A percentile compares a stretch with the other conserved stretches of the same genome.
Conservation (phyloP, 2,329 filamentous ascomycete species). For the Cladophialophora yegresii region DNA sequence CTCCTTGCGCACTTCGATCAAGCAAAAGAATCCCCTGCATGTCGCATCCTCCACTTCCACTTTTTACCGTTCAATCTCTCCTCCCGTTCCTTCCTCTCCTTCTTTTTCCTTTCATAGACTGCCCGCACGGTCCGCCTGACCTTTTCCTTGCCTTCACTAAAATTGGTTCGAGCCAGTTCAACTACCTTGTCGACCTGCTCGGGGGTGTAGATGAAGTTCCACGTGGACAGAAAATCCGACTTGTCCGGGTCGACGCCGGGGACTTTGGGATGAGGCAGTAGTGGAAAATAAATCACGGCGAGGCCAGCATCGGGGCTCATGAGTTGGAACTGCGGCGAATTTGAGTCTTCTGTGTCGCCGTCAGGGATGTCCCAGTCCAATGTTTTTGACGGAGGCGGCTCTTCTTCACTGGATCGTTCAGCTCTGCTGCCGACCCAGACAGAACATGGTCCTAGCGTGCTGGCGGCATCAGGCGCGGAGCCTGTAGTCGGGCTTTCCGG, state of each 20-base stretch:
- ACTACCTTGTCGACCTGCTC: constrained; percentile 87
- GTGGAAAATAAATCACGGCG: constrained; percentile 85
- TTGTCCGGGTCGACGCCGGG: constrained; percentile 78
- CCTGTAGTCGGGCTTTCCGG: constrained; percentile 49
- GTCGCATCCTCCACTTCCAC: constrained; percentile 24
- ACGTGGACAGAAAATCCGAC: constrained; percentile 87
- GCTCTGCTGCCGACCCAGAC: constrained; percentile 88
- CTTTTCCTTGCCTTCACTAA: constrained; percentile 75
- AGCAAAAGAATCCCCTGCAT: constrained; percentile 24
- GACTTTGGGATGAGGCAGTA: constrained; percentile 75
- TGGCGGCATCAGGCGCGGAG: constrained; percentile 47
- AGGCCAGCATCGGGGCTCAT: constrained; percentile 80
- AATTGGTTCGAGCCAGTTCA: constrained; percentile 80
- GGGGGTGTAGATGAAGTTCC: constrained; percentile 96
- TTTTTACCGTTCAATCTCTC: constrained; percentile 41
- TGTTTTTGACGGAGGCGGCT: constrained; percentile 57
- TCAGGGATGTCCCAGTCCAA: constrained; percentile 49
- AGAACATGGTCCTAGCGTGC: constrained; percentile 77
- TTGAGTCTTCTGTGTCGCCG: constrained; percentile 52
- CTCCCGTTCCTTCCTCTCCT: constrained; percentile 59
- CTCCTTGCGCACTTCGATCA: not conserved
- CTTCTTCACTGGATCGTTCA: constrained; percentile 63
- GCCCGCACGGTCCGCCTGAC: constrained; percentile 77
- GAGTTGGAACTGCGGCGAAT: constrained; percentile 57
- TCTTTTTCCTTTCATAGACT: constrained; percentile 90